Evolutionary conservation across 176 grass and related monocot species (phyloP), one percentile per base, ranked within the genome.

Genomic region (Cenchrus americanus): DNA sequence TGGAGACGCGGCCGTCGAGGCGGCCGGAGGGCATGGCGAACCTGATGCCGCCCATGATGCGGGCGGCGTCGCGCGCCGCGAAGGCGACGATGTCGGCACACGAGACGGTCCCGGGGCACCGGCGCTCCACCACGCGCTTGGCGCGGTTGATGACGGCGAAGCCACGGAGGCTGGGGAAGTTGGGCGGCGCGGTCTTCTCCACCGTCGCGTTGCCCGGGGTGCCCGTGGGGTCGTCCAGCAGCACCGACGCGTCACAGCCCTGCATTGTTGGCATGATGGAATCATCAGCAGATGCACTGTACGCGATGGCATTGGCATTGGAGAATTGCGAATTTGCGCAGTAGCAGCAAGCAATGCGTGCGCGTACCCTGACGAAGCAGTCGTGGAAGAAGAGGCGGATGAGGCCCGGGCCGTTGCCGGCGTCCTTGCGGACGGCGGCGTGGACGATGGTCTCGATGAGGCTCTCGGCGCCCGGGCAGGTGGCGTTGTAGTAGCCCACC

Each of bases 311-410:
- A 57, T 57, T 21, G 53, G 5, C 17, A 57, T 21, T 32, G 7
- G 9, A 11, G 68, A 19, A 27, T 7, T 26, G 62, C 0, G 4
- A 7, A 26, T 2, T 14, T n/a, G 24, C 62, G 11, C 12, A 50
- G 48, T 14, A 50, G 48, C 3, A 50, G 48, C 0, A 14, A 4
- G 12, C 2, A 8, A 50, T 10, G 2, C 51, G 60, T 14, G 1
- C 2, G 62, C 37, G 19, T 76, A 91, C 92, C 82, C 92, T 84
- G 80, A 94, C 81, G 84, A 94, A 94, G 82, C 92, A 94, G 50
- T 94, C 92, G 71, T 94, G 92, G 86, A 94, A 94, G 69, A 89
- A 88, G 43, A 94, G 81, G 61, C 92, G 92, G 80, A 94, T 52
- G 48, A 94, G 87, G 17, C 87, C 92, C 0, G 92, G 87, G 2